A percentile compares a stretch with the other conserved stretches of the same genome.
Evolutionary conservation across 2,329 filamentous ascomycete species (phyloP).

Genomic region (Pseudocercospora cruenta): DNA sequence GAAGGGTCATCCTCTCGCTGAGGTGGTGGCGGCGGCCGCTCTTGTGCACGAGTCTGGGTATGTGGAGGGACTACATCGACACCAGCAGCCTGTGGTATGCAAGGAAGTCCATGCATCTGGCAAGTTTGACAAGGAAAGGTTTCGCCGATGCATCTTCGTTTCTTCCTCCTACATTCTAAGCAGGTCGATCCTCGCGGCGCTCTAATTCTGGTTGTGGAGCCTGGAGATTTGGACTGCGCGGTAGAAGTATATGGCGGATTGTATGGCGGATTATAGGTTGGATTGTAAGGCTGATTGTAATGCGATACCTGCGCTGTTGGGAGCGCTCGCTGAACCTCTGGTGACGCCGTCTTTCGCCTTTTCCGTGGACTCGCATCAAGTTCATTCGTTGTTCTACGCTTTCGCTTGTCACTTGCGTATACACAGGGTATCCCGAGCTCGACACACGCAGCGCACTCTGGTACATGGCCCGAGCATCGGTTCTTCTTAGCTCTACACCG

Average conservation of each 20-base stretch:
- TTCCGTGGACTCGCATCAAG: neutral
- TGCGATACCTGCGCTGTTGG: neutral
- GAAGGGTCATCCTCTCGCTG: neutral
- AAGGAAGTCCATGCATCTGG: neutral
- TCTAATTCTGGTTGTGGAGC: neutral
- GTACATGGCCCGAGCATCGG: neutral
- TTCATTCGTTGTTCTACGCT: neutral
- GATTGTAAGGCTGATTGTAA: neutral
- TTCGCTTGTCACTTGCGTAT: neutral
- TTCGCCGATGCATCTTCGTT: neutral
- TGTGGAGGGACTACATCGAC: neutral
- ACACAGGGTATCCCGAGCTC: neutral
- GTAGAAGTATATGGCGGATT: neutral
- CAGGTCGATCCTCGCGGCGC: neutral
- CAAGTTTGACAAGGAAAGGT: neutral
- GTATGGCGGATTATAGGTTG: neutral
- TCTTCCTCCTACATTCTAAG: neutral
- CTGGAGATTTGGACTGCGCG: neutral
- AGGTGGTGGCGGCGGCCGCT: neutral
- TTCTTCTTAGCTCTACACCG: neutral
- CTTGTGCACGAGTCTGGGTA: neutral
- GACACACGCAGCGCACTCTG: neutral
- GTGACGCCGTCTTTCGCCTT: neutral
- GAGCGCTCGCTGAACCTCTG: neutral
- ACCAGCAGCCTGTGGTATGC: neutral